These are phyloP conservation scores for Stromatinia cepivora DNA, from an alignment of 2,329 filamentous ascomycete genomes.

Conservation along the genomic window DNA sequence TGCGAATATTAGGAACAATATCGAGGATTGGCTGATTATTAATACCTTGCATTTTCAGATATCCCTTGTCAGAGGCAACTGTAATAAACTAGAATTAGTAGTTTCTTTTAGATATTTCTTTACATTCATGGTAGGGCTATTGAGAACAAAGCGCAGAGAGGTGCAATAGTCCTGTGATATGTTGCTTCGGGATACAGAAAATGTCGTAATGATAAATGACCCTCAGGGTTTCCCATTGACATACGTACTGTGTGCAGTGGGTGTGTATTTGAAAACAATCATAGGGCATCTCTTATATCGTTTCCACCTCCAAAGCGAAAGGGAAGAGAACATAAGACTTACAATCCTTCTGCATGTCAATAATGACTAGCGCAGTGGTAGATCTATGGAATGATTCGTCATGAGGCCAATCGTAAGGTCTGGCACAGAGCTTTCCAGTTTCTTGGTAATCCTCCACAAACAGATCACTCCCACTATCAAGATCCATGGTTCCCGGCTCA, in stretches of 20 bases:
- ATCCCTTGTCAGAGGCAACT: constrained; percentile 34
- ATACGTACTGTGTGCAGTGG: too few species aligned
- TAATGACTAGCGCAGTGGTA: constrained; percentile 53
- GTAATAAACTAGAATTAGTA: background rate
- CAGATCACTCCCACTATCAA: background rate
- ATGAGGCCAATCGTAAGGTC: constrained; percentile 47
- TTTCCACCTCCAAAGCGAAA: background rate
- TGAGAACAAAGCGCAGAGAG: background rate
- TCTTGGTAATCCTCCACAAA: constrained; percentile 20
- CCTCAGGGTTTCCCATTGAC: background rate
- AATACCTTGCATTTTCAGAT: constrained; percentile 51
- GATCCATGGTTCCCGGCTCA: background rate
- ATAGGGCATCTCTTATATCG: background rate
- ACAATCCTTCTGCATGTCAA: constrained; percentile 58
- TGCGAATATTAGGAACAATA: constrained; percentile 47
- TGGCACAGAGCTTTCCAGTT: constrained; percentile 26
- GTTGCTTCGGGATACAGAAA: background rate
- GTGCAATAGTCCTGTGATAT: background rate
- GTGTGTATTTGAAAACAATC: background rate
- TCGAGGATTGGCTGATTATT: constrained; percentile 43
- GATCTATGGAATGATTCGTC: constrained; percentile 43
- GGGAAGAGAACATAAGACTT: constrained; percentile 27
- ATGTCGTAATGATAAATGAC: background rate
- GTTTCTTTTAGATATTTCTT: background rate
- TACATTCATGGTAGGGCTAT: background rate